These are phyloP conservation scores for Salix purpurea DNA, from an alignment of 345 rosid species.

Conservation along the genomic window DNA sequence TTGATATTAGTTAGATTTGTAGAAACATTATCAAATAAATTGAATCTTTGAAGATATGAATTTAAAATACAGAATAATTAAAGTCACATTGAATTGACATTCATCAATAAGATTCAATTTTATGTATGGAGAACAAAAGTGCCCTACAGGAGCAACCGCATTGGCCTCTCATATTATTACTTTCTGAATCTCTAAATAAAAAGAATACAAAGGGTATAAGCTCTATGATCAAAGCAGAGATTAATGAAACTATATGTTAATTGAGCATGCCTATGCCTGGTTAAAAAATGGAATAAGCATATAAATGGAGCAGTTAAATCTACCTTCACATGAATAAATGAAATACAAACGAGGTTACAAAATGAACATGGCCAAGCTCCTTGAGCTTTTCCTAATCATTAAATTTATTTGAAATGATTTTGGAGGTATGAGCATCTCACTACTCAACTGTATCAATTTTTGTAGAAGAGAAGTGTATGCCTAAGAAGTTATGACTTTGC, in stretches of 20 bases:
- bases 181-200: background rate
- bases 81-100: background rate
- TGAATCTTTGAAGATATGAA: background rate
- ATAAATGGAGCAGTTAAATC: background rate
- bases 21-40: background rate
- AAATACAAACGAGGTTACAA: background rate
- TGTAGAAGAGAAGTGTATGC: background rate
- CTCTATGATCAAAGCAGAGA: background rate
- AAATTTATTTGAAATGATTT: background rate
- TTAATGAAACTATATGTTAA: too few relatives aligned
- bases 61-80: background rate
- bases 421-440: background rate
- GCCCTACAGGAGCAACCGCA: background rate
- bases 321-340: background rate
- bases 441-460: background rate
- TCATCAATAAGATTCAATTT: background rate
- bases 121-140: background rate
- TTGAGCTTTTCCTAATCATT: background rate
- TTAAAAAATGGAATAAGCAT: background rate
- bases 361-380: background rate
- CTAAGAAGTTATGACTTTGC: too few relatives aligned
- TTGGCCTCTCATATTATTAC: background rate
- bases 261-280: background rate
- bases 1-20: background rate
- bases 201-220: background rate